Base-by-base conservation (phyloP, 345 rosid genomes). In the Lumnitzera racemosa region DNA sequence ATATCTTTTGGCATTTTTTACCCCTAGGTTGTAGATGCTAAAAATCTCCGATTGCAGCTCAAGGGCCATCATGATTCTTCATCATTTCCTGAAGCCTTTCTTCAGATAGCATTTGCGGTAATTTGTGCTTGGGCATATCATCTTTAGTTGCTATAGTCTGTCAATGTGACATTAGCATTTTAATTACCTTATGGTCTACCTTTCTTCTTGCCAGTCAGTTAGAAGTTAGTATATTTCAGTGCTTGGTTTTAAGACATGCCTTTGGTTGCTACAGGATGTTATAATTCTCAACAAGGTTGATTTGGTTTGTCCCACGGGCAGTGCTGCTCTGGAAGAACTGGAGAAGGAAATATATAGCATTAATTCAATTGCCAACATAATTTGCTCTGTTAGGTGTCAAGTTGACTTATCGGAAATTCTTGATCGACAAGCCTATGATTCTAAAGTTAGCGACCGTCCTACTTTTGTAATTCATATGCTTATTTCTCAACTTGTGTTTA, bases 51-150 rank as follows among this genome's bases (percentile, higher is more conserved):
- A 9, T 79, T 85, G 75, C 96, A 87, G 82, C 85, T 92, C 63
- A 72, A 73, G 50, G 74, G 77, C 65, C 74, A 65, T 43, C 76
- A 68, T 48, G 75, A 76, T 58, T 76, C 89, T 41, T 78, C 89
- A 64, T 80, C 91, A 12, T 89, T 85, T 82, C 87, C 98, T 15
- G 98, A 92, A 80, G 96, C 91, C 54, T 83, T 81, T 73, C 85
- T 75, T 73, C 98, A 92, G 58, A 87, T 92, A 54, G 96, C 90
- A 54, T 92, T 87, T 80, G 98, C 98, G 59, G 96, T 92, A 82
- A 63, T 69, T 66, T 52, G 68, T 15, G 31, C 58, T 15, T 49
- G 6, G 15, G 25, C 15, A 17, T 12, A 24, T 11, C 27, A 24
- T 11, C 4, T 15, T 12, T 25, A 16, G 25, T 55, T 55, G 36